phyloP scores from a whole-genome alignment of 1,284 basidiomycete genomes.

The Cystobasidium pallidum region DNA sequence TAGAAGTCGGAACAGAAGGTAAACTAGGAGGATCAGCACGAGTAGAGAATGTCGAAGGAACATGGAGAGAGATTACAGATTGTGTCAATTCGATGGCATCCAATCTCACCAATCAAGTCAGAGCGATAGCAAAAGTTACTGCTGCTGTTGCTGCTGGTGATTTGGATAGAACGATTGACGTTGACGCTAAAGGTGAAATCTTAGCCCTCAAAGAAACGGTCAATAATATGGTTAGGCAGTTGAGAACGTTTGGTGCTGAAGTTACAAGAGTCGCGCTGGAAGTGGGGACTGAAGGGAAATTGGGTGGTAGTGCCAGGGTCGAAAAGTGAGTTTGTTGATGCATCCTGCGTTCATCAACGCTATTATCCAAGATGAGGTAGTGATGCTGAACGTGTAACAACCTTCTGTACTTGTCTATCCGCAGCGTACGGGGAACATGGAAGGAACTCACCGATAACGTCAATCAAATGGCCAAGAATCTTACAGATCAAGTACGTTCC shows the following conservation, averaged over 20 bases:
- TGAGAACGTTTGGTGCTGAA: conserved; percentile 91
- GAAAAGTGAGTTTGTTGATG: conserved; percentile 47
- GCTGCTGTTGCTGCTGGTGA: conserved; percentile 95
- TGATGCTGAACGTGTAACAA: too few species aligned
- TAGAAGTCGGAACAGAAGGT: conserved; percentile 52
- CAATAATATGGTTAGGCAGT: conserved; percentile 77
- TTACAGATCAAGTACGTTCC: conserved; percentile 83
- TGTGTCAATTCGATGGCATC: conserved; percentile 77
- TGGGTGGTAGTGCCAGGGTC: conserved; percentile 60
- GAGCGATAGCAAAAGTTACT: conserved; percentile 82
- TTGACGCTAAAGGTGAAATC: conserved; percentile 95
- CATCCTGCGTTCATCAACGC: not conserved
- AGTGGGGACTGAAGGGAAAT: conserved; percentile 56
- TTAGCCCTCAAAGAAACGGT: conserved; percentile 82
- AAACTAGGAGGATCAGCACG: conserved; percentile 84
- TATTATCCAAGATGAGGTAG: not conserved
- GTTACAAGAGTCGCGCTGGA: conserved; percentile 81
- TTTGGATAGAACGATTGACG: conserved; percentile 89
- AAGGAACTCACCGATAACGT: conserved; percentile 55
- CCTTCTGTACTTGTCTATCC: not conserved
- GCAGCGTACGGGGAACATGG: conserved; percentile 59
- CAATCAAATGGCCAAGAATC: conserved; percentile 61
- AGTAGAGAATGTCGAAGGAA: conserved; percentile 89
- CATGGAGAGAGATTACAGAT: conserved; percentile 54
- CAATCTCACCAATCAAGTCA: conserved; percentile 91